Conservation (phyloP, 164 flowering plant species). For the Nelumbo lutea region DNA sequence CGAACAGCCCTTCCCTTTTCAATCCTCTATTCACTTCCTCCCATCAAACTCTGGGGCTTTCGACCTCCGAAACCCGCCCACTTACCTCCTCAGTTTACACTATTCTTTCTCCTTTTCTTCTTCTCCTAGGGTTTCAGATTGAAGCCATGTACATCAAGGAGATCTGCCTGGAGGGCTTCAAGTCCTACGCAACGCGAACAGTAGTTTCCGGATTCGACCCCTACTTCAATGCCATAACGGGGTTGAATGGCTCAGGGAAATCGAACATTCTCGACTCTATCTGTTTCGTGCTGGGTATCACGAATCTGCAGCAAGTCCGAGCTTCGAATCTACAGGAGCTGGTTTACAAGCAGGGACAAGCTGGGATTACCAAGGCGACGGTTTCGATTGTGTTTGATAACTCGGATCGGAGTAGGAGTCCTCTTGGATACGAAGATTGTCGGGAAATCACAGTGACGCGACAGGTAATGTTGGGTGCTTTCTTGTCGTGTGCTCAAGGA, state of each 20-base stretch:
- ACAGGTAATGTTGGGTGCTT: conserved; percentile 46
- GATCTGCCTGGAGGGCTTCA: conserved; percentile 91
- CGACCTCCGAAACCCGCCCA: conserved; percentile 1
- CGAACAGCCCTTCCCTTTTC: too few species aligned
- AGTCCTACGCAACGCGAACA: conserved; percentile 92
- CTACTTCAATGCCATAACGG: conserved; percentile 92
- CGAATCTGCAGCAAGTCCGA: conserved; percentile 94
- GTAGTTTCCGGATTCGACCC: conserved; percentile 96
- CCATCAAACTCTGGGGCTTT: neutral
- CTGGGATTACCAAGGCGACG: conserved; percentile 96
- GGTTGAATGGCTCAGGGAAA: conserved; percentile 93
- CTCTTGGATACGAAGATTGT: conserved; percentile 88
- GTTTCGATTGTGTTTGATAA: conserved; percentile 94
- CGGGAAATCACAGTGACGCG: conserved; percentile 93
- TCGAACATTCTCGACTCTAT: conserved; percentile 97
- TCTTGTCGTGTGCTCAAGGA: neutral
- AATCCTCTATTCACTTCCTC: too few species aligned
- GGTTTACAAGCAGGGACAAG: conserved; percentile 99
- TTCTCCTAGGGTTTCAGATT: neutral
- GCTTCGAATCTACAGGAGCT: conserved; percentile 98
- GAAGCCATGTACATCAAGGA: conserved; percentile 72
- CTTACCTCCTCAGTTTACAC: too few species aligned
- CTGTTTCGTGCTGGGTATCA: conserved; percentile 92
- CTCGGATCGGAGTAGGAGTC: conserved; percentile 72
- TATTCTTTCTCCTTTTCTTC: conserved; percentile 10